These are phyloP conservation scores for Alloascoidea hylecoeti DNA, from an alignment of 805 yeast genomes.

Conservation along the genomic window DNA sequence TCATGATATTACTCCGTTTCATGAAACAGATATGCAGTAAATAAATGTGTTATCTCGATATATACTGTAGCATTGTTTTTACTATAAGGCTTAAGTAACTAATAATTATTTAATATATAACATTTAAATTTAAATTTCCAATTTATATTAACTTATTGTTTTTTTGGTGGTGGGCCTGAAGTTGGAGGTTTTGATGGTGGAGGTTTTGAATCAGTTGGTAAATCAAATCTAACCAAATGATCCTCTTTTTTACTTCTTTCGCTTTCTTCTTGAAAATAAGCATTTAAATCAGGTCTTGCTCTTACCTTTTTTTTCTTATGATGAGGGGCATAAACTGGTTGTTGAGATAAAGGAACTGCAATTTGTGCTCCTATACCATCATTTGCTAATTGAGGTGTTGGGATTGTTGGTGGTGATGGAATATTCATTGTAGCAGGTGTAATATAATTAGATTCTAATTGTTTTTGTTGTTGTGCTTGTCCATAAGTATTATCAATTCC, in stretches of 20 bases:
- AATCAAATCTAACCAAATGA: slow-evolving; percentile 13
- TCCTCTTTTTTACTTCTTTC: slow-evolving; percentile 25
- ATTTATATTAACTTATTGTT: neutral
- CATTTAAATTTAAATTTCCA: slow-evolving; percentile 7
- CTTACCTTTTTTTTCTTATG: slow-evolving; percentile 2
- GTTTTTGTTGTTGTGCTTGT: slow-evolving; percentile 14
- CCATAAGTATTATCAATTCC: slow-evolving; percentile 14
- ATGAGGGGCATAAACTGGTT: neutral
- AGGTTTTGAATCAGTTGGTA: slow-evolving; percentile 8
- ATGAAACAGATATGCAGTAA: too few relatives aligned
- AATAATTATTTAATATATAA: too few relatives aligned
- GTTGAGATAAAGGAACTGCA: neutral
- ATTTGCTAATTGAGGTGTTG: slow-evolving; percentile 4
- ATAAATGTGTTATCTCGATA: too few relatives aligned
- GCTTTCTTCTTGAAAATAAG: slow-evolving; percentile 26
- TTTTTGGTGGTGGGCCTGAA: neutral
- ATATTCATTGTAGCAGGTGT: slow-evolving; percentile 9
- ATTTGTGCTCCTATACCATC: slow-evolving; percentile 4
- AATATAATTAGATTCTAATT: slow-evolving; percentile 6
- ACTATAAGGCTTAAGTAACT: too few relatives aligned
- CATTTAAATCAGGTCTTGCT: slow-evolving; percentile 16
- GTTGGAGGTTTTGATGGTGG: slow-evolving; percentile 21
- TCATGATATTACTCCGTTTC: too few relatives aligned
- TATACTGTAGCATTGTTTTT: too few relatives aligned
- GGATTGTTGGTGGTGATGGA: neutral